Conservation (phyloP, 208 protist species). For the Leishmania guyanensis region DNA sequence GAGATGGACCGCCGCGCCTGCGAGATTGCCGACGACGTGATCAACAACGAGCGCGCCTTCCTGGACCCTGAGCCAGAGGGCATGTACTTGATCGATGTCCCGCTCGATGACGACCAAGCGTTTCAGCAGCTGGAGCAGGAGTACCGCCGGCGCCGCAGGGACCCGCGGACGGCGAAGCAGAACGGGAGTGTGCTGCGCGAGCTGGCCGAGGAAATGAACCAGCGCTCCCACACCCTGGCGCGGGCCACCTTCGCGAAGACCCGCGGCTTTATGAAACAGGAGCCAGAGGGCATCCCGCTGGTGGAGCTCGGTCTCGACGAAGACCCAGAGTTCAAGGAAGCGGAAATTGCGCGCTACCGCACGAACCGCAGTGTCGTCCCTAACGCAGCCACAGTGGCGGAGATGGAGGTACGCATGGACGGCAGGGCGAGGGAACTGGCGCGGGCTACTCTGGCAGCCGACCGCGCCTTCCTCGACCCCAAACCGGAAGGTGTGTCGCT, state of each 20-base stretch:
- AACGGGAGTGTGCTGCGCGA: conserved; percentile 73
- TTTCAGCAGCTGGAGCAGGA: conserved; percentile 80
- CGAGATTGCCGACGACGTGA: conserved; percentile 81
- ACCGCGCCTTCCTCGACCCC: conserved; percentile 73
- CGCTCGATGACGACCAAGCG: conserved; percentile 71
- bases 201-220: conserved; percentile 73
- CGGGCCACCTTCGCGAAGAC: conserved; percentile 62
- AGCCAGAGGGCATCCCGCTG: conserved; percentile 75
- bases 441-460: conserved; percentile 48
- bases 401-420: conserved; percentile 58
- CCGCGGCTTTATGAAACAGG: conserved; percentile 75
- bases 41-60: conserved; percentile 73
- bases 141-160: conserved; percentile 58
- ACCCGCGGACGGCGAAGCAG: conserved; percentile 52
- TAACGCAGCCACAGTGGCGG: conserved; percentile 16
- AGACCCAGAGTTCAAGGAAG: conserved; percentile 79
- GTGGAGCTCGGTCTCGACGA: conserved; percentile 71
- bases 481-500: conserved; percentile 84
- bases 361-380: conserved; percentile 32
- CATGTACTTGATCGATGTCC: conserved; percentile 78
- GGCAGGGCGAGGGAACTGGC: conserved; percentile 60
- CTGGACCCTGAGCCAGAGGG: conserved; percentile 83
- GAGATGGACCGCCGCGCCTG: conserved; percentile 72
- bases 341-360: conserved; percentile 71
- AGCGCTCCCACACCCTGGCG: conserved; percentile 68